phyloP scores from a whole-genome alignment of 257 asterid species.

The Scutellaria barbata region DNA sequence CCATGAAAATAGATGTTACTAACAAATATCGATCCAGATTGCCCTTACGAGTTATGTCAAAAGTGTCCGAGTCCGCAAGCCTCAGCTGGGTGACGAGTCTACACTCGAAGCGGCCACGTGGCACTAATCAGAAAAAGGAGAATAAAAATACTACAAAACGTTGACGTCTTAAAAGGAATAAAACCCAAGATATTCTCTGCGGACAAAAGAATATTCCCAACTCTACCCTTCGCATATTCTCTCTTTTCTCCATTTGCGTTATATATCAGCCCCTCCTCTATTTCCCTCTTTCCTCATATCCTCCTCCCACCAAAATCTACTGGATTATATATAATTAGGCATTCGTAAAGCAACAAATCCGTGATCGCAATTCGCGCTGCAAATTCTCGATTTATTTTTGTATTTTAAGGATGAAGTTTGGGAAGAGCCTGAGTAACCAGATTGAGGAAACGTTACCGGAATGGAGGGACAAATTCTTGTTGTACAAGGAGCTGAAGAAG shows the following conservation, averaged over 20 bases:
- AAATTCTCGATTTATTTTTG: not conserved
- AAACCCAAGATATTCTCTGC: conserved; percentile 71
- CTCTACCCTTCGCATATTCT: conserved; percentile 54
- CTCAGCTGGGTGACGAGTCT: too few species aligned
- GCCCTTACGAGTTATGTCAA: too few species aligned
- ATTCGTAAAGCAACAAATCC: not conserved
- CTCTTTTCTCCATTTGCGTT: conserved; percentile 39
- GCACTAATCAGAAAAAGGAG: not conserved
- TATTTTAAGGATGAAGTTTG: conserved; percentile 66
- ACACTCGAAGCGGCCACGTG: conserved; percentile 28
- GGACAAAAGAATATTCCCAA: conserved; percentile 72
- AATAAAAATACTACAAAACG: conserved; percentile 23
- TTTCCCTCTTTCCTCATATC: conserved; percentile 23
- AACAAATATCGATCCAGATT: too few species aligned
- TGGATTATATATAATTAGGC: not conserved
- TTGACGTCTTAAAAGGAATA: conserved; percentile 47
- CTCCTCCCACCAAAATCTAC: not conserved
- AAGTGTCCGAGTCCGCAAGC: too few species aligned
- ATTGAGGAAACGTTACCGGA: conserved; percentile 93
- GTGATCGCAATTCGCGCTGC: not conserved
- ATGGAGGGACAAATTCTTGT: conserved; percentile 91
- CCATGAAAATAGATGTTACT: too few species aligned
- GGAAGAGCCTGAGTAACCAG: conserved; percentile 87
- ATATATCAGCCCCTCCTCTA: conserved; percentile 28
- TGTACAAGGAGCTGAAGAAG: conserved; percentile 91